Evolutionary conservation across 257 asterid genomes (phyloP).

Genomic region (Ajuga chamaepitys): DNA sequence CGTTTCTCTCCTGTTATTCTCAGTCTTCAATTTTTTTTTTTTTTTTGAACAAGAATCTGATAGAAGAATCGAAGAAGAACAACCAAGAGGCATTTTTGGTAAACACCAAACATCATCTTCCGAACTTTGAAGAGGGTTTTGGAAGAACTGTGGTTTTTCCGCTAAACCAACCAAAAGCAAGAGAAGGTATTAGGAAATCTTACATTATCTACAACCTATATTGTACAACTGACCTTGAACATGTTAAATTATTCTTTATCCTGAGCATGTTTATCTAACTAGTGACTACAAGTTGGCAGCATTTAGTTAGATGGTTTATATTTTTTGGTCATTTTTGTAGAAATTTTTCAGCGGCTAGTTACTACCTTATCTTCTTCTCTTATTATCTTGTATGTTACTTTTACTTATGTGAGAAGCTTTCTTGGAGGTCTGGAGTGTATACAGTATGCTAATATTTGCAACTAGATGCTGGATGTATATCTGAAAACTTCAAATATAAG

Average conservation of each 20-base stretch:
- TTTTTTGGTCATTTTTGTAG: too few relatives aligned
- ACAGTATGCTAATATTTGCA: not conserved
- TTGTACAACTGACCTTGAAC: not conserved
- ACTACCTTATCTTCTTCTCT: not conserved
- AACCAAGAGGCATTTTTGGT: too few relatives aligned
- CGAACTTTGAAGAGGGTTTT: too few relatives aligned
- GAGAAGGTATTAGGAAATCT: not conserved
- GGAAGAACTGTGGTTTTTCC: too few relatives aligned
- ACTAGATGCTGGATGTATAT: constrained; percentile 4
- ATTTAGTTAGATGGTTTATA: not conserved
- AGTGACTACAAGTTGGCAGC: not conserved
- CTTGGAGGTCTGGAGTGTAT: not conserved
- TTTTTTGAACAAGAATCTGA: too few relatives aligned
- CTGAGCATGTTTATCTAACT: not conserved
- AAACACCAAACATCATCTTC: too few relatives aligned
- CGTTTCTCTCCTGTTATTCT: too few relatives aligned
- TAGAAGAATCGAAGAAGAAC: too few relatives aligned
- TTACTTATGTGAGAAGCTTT: not conserved
- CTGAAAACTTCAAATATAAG: constrained; percentile 1
- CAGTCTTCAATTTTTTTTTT: too few relatives aligned
- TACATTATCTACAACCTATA: not conserved
- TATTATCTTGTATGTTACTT: not conserved
- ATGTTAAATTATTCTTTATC: not conserved
- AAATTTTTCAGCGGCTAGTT: too few relatives aligned
- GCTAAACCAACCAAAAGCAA: too few relatives aligned